Evolutionary conservation across 192 early-diverging fungal genomes (phyloP).

Genomic region (Entomortierella lignicola): DNA sequence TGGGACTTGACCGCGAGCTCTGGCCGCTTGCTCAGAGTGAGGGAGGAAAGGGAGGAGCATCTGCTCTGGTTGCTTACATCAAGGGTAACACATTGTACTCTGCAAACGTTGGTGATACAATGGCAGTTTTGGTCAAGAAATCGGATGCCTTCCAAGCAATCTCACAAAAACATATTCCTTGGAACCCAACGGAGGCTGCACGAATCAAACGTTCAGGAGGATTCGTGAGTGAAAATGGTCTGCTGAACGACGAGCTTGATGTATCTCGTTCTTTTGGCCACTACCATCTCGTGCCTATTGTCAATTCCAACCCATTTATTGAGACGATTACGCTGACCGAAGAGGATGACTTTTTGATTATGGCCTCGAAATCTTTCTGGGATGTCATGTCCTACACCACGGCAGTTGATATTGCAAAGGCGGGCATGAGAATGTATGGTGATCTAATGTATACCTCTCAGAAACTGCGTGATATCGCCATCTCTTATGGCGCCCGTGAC

Average conservation of each 20-base stretch:
- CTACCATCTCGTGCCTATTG: conserved; percentile 82
- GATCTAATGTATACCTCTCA: conserved; percentile 82
- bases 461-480: conserved; percentile 88
- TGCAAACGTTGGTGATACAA: conserved; percentile 87
- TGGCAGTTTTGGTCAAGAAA: conserved; percentile 82
- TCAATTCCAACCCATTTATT: conserved; percentile 89
- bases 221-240: conserved; percentile 79
- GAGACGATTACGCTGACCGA: conserved; percentile 79
- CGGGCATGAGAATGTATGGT: conserved; percentile 65
- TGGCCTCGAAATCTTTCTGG: conserved; percentile 82
- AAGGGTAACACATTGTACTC: conserved; percentile 81
- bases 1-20: conserved; percentile 85
- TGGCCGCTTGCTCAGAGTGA: conserved; percentile 37
- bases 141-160: conserved; percentile 77
- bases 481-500: conserved; percentile 81
- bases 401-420: conserved; percentile 87
- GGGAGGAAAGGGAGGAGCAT: conserved; percentile 74
- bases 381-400: conserved; percentile 83
- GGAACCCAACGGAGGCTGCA: conserved; percentile 73
- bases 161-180: conserved; percentile 78
- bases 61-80: conserved; percentile 84
- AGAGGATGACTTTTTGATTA: conserved; percentile 84
- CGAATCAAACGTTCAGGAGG: conserved; percentile 86
- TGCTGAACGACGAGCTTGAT: conserved; percentile 80
- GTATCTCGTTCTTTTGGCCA: conserved; percentile 91